Evolutionary conservation across 2,329 filamentous ascomycete genomes (phyloP).

Genomic region (Colletotrichum zoysiae): DNA sequence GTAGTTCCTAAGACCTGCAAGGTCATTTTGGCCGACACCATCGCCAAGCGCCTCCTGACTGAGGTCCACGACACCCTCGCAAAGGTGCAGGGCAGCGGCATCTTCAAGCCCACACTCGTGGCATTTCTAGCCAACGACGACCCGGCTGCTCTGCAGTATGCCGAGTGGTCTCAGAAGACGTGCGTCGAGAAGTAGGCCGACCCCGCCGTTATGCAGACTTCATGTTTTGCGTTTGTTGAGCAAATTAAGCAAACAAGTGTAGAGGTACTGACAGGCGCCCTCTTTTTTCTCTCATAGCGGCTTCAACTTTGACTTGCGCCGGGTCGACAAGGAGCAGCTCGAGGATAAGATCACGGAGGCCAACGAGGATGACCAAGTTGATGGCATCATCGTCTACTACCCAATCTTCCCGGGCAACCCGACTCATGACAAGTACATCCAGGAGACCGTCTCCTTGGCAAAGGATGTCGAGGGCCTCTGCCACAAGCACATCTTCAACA

Average conservation of each 20-base stretch:
- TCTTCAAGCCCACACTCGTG: conserved; percentile 78
- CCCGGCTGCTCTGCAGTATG: conserved; percentile 91
- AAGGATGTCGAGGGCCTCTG: conserved; percentile 98
- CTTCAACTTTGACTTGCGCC: conserved; percentile 88
- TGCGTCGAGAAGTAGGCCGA: conserved; percentile 89
- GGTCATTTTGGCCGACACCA: conserved; percentile 88
- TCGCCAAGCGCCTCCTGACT: conserved; percentile 83
- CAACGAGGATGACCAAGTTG: conserved; percentile 81
- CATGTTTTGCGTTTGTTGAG: not conserved
- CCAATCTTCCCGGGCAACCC: conserved; percentile 88
- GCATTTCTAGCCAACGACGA: conserved; percentile 95
- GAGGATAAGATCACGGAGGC: conserved; percentile 90
- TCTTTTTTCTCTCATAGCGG: conserved; percentile 67
- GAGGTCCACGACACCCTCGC: conserved; percentile 84
- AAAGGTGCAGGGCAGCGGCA: conserved; percentile 71
- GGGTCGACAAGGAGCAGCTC: conserved; percentile 86
- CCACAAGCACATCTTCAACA: conserved; percentile 97
- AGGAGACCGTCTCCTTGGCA: conserved; percentile 88
- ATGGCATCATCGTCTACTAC: conserved; percentile 98
- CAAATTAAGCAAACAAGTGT: conserved; percentile 17
- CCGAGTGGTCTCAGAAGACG: conserved; percentile 97
- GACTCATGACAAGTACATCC: conserved; percentile 92
- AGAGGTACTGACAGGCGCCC: conserved; percentile 38
- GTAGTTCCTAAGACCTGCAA: conserved; percentile 81
- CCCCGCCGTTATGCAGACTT: conserved; percentile 8